A percentile compares a stretch with the other conserved stretches of the same genome.
Conservation (phyloP, 2,329 filamentous ascomycete species). For the Thelonectria discophora region DNA sequence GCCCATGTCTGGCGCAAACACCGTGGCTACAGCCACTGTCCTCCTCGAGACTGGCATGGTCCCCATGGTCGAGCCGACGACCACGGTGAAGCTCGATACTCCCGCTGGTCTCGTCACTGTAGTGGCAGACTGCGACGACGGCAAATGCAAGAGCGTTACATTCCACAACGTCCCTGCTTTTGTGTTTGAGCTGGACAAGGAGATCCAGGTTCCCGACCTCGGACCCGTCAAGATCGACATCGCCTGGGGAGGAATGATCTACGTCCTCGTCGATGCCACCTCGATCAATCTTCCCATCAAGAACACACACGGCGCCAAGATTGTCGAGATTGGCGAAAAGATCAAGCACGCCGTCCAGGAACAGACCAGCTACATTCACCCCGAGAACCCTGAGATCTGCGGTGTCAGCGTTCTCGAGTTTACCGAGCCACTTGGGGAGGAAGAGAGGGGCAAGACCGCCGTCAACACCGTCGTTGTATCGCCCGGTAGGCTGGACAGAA, state of each 20-base stretch:
- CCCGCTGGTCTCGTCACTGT: slow-evolving; percentile 32
- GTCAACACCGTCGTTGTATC: slow-evolving; percentile 30
- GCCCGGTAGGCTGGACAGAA: slow-evolving; percentile 27
- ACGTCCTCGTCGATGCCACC: slow-evolving; percentile 27
- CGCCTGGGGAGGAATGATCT: slow-evolving; percentile 35
- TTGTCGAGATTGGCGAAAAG: slow-evolving; percentile 29
- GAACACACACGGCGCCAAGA: slow-evolving; percentile 12
- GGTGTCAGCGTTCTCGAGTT: slow-evolving; percentile 32
- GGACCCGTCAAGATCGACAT: slow-evolving; percentile 27
- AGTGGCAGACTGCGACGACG: slow-evolving; percentile 24
- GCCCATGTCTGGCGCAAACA: slow-evolving; percentile 34
- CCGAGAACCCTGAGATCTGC: slow-evolving; percentile 25
- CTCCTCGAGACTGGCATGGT: slow-evolving; percentile 33
- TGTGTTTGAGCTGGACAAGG: slow-evolving; percentile 27
- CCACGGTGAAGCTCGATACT: slow-evolving; percentile 29
- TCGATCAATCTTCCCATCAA: slow-evolving; percentile 29
- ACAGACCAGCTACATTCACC: slow-evolving; percentile 23
- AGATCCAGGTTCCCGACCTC: slow-evolving; percentile 22
- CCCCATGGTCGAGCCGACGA: slow-evolving; percentile 31
- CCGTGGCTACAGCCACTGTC: slow-evolving; percentile 23
- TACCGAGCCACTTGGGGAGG: slow-evolving; percentile 15
- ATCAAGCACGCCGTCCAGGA: slow-evolving; percentile 29
- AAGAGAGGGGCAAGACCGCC: slow-evolving; percentile 22
- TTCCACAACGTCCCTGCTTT: slow-evolving; percentile 35
- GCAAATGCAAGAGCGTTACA: slow-evolving; percentile 30